phyloP scores from a whole-genome alignment of 805 yeast species.

The Saccharomyces cerevisiae region DNA sequence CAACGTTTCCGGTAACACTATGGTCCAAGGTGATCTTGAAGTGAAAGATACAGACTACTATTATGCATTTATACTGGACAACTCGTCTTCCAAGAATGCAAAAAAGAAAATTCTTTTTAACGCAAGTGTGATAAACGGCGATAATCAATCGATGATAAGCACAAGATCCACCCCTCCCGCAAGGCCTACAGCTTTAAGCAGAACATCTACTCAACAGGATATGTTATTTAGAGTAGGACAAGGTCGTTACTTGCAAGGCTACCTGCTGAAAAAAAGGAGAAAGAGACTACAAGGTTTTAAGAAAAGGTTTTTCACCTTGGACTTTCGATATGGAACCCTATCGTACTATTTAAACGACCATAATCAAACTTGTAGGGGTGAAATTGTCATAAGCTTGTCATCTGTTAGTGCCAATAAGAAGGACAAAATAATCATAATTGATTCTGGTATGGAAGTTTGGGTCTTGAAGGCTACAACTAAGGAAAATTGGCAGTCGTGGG shows the following conservation, averaged over 20 bases:
- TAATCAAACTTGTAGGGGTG: slow-evolving; percentile 69
- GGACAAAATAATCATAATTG: slow-evolving; percentile 64
- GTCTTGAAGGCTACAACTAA: slow-evolving; percentile 59
- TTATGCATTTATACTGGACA: slow-evolving; percentile 81
- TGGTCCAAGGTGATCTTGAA: slow-evolving; percentile 53
- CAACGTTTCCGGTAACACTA: slow-evolving; percentile 49
- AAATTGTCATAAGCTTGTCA: slow-evolving; percentile 77
- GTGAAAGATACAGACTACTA: slow-evolving; percentile 58
- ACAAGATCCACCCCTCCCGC: slow-evolving; percentile 11
- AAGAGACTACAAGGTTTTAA: slow-evolving; percentile 81
- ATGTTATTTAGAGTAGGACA: slow-evolving; percentile 29
- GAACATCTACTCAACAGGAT: slow-evolving; percentile 13
- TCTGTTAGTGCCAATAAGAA: slow-evolving; percentile 73
- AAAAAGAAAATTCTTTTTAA: slow-evolving; percentile 74
- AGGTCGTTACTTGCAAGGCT: slow-evolving; percentile 71
- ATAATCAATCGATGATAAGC: slow-evolving; percentile 9
- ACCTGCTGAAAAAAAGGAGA: slow-evolving; percentile 69
- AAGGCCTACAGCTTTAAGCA: slow-evolving; percentile 9
- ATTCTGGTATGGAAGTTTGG: slow-evolving; percentile 96
- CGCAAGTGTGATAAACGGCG: slow-evolving; percentile 31
- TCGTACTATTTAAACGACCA: slow-evolving; percentile 70
- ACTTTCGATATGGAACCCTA: slow-evolving; percentile 71
- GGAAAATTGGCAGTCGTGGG: slow-evolving; percentile 74
- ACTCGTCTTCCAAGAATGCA: slow-evolving; percentile 78
- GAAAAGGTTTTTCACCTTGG: slow-evolving; percentile 75